Conservation (phyloP, 2,329 filamentous ascomycete species). For the Daldinia sp. region DNA sequence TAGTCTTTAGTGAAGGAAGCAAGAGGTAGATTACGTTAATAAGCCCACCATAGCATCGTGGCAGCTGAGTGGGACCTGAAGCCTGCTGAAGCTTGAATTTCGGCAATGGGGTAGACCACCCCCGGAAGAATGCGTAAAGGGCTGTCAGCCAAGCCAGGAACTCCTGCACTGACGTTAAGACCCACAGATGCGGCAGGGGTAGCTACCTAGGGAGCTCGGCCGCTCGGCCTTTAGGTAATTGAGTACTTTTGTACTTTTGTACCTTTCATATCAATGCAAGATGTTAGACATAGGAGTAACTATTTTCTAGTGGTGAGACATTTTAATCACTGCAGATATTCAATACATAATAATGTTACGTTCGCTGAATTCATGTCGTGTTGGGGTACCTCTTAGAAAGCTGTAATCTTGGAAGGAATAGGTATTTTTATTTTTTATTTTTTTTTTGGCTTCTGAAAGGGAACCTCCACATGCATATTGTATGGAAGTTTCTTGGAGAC, state of each 20-base stretch:
- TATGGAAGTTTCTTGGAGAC: neutral
- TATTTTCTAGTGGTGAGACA: neutral
- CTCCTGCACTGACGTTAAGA: slow-evolving; percentile 29
- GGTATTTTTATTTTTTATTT: no score
- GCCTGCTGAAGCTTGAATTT: slow-evolving; percentile 23
- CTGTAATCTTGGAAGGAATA: neutral
- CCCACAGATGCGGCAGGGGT: slow-evolving; percentile 26
- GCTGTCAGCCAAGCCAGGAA: slow-evolving; percentile 35
- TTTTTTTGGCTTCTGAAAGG: neutral
- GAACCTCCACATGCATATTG: neutral
- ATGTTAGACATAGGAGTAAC: neutral
- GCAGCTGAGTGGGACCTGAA: slow-evolving; percentile 21
- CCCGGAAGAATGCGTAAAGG: slow-evolving; percentile 35
- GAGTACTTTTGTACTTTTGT: slow-evolving; percentile 11
- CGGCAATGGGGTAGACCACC: slow-evolving; percentile 29
- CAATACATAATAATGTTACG: neutral
- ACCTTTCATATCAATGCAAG: slow-evolving; percentile 1
- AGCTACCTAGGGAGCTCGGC: slow-evolving; percentile 9
- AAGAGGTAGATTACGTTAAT: slow-evolving; percentile 34
- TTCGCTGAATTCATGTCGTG: neutral
- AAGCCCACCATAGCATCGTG: slow-evolving; percentile 31
- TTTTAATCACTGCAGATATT: neutral
- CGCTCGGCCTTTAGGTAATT: slow-evolving; percentile 1
- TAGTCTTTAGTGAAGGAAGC: slow-evolving; percentile 3
- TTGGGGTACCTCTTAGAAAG: neutral